phyloP scores from a whole-genome alignment of 306 rosid species.

The Quillaja saponaria region DNA sequence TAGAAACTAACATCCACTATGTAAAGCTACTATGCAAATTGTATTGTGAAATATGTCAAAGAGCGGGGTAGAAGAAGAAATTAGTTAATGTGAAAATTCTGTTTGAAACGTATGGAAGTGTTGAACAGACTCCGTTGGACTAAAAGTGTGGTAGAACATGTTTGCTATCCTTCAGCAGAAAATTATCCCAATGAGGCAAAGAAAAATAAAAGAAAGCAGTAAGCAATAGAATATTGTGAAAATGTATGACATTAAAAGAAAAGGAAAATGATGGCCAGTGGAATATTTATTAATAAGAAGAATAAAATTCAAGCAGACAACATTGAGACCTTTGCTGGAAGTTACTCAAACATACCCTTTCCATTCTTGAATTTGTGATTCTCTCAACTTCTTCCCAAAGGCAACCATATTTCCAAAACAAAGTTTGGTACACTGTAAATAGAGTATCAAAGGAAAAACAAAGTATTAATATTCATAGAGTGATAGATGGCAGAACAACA shows the following conservation, averaged over 20 bases:
- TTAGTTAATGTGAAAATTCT: background rate
- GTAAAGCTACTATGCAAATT: background rate
- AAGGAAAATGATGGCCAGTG: too few species aligned
- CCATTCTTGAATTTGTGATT: constrained; percentile 88
- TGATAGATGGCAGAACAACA: too few species aligned
- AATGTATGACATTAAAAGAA: background rate
- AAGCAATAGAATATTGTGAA: constrained; percentile 21
- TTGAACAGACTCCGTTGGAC: background rate
- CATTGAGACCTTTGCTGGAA: too few species aligned
- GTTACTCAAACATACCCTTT: constrained; percentile 64
- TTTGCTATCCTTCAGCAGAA: too few species aligned
- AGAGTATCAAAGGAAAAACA: too few species aligned
- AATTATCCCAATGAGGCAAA: too few species aligned
- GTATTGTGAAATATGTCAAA: background rate
- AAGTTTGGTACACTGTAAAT: too few species aligned
- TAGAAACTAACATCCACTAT: background rate
- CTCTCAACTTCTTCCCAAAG: constrained; percentile 96
- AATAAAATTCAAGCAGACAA: too few species aligned
- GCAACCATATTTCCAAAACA: too few species aligned
- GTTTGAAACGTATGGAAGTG: constrained; percentile 6
- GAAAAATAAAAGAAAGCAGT: background rate
- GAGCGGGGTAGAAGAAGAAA: background rate
- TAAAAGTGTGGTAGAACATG: too few species aligned
- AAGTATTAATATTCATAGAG: too few species aligned
- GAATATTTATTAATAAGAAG: too few species aligned